Base-by-base conservation (phyloP, 2,329 filamentous ascomycete genomes). In the Venturia effusa region DNA sequence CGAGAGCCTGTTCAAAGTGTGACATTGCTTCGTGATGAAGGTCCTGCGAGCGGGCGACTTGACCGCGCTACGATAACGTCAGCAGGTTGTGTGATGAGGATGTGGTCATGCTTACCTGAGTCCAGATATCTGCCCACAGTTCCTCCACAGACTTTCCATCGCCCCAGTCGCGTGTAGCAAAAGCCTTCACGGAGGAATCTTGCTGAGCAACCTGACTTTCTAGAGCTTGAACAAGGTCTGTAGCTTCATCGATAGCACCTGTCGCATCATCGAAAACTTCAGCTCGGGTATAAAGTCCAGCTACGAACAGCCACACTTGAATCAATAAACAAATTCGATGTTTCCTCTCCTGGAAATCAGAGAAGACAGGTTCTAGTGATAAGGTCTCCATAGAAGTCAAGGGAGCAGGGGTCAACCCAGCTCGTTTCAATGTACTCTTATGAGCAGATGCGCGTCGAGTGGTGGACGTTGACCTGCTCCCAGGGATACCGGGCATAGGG, bases 271-370 rank as follows among this genome's bases (percentile, higher is more conserved):
- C 88, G 64, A 85, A 84, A 78, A 95, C 85, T 10, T 83, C 84
- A 8, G 93, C 90, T 62, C 91, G 84, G 34, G 91, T 85, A 72
- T 97, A 99, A 67, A 97, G 87, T 0, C 88, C 88, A 1, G 91
- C 88, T 66, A 97, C 91, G 72, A 94, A 88, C 10, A 97, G 80
- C 94, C 94, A 99, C 39, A 97, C 86, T 68, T 88, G 88, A 24
- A 92, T 79, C 19, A 99, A 75, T 13, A 87, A 71, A 4, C 79
- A 79, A 15, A 84, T 76, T 19, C 80, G 81, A 65, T 85, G 82
- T 63, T 80, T 81, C 61, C 83, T 79, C 61, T 80, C 78, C 66
- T 83, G 79, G 10, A 78, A 66, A 24, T 76, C 73, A 1, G 81
- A 76, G 64, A 84, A 83, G 62, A 77, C 78, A 48, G 81, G 80